phyloP scores from a whole-genome alignment of 2,329 filamentous ascomycete species.

The Colletotrichum endophyticum region DNA sequence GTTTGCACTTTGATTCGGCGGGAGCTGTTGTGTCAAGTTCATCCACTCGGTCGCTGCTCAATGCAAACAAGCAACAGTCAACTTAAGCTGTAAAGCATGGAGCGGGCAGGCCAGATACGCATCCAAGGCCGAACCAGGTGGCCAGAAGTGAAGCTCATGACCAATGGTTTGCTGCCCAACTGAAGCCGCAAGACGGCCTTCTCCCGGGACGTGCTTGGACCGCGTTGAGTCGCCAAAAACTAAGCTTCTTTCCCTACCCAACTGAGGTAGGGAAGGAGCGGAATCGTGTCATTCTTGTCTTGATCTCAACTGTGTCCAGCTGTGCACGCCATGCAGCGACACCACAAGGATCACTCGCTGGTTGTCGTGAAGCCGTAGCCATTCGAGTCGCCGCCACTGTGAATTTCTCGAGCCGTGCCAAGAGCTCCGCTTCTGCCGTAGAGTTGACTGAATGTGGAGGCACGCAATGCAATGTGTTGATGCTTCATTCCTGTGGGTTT shows the following conservation, averaged over 20 bases:
- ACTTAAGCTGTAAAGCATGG: not conserved
- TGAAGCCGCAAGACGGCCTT: not conserved
- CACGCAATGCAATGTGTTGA: not conserved
- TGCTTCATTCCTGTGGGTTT: not conserved
- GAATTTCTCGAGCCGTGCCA: not conserved
- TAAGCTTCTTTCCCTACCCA: conserved; percentile 9
- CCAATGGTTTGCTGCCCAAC: conserved; percentile 1
- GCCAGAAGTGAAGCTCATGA: not conserved
- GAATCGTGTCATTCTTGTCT: conserved; percentile 4
- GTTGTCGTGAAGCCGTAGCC: not conserved
- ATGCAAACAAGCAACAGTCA: conserved; percentile 8
- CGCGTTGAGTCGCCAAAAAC: not conserved
- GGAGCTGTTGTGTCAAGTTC: conserved; percentile 17
- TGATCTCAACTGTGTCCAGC: not conserved
- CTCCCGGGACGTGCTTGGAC: conserved; percentile 1
- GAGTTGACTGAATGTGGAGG: not conserved
- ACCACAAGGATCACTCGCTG: conserved; percentile 8
- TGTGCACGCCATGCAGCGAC: conserved; percentile 13
- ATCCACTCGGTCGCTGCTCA: conserved; percentile 8
- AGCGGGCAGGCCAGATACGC: not conserved
- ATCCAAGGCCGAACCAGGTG: not conserved
- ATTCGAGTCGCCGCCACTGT: not conserved
- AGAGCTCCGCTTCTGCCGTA: not conserved
- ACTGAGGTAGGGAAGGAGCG: not conserved
- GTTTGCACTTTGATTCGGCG: conserved; percentile 16